Evolutionary conservation across 2,329 filamentous ascomycete genomes (phyloP).

Genomic region (Drechslerella stenobrocha): DNA sequence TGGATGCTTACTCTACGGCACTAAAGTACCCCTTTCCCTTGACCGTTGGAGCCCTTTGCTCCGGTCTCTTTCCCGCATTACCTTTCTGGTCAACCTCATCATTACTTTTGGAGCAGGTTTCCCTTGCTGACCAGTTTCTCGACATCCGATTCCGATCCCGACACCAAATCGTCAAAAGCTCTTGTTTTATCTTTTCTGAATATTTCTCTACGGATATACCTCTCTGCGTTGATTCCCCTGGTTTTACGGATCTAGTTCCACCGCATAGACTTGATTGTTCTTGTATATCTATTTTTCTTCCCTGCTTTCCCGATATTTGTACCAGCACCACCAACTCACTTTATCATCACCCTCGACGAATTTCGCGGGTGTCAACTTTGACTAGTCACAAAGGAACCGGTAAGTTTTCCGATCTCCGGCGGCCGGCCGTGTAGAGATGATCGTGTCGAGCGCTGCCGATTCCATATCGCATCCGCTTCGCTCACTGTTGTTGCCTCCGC

Average conservation of each 20-base stretch:
- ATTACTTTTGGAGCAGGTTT: conserved; percentile 46
- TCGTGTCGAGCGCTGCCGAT: conserved; percentile 19
- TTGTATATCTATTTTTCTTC: conserved; percentile 18
- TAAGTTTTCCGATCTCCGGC: conserved; percentile 34
- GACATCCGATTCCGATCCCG: background rate
- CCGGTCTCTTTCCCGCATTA: conserved; percentile 33
- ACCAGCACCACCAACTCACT: conserved; percentile 13
- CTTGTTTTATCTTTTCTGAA: conserved; percentile 19
- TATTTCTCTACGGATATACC: conserved; percentile 37
- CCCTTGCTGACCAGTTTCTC: conserved; percentile 31
- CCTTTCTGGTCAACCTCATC: conserved; percentile 24
- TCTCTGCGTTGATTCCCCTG: conserved; percentile 27
- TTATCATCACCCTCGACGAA: conserved; percentile 24
- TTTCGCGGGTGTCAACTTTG: conserved; percentile 32
- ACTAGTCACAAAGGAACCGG: conserved; percentile 41
- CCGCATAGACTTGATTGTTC: conserved; percentile 33
- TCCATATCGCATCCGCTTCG: conserved; percentile 4
- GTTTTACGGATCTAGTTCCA: conserved; percentile 35
- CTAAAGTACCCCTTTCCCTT: conserved; percentile 29
- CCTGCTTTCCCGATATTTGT: conserved; percentile 12
- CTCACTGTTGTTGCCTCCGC: conserved; percentile 6
- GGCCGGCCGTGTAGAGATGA: conserved; percentile 17
- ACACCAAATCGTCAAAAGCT: conserved; percentile 29
- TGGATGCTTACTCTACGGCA: conserved; percentile 38
- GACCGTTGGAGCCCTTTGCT: conserved; percentile 43